phyloP scores from a whole-genome alignment of 257 asterid genomes.

The Penstemon barbatus region DNA sequence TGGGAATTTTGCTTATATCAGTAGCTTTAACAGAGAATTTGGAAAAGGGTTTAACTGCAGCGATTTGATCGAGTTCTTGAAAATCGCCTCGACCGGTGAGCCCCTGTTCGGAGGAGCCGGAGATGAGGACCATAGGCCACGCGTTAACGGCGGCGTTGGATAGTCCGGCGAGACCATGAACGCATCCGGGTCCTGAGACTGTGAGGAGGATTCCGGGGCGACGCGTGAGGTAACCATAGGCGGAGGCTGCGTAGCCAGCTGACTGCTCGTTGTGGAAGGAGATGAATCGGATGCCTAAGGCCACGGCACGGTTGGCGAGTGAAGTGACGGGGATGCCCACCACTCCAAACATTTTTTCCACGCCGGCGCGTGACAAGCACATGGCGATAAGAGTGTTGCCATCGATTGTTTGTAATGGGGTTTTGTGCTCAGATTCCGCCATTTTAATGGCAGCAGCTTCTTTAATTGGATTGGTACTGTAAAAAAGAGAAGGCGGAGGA shows the following conservation, averaged over 20 bases:
- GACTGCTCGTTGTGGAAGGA: constrained; percentile 97
- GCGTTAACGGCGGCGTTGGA: constrained; percentile 77
- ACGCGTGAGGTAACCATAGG: constrained; percentile 89
- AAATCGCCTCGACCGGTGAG: constrained; percentile 75
- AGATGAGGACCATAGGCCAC: constrained; percentile 87
- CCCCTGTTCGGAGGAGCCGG: constrained; percentile 90
- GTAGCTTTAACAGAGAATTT: constrained; percentile 76
- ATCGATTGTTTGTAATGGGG: constrained; percentile 36
- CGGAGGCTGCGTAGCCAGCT: constrained; percentile 97
- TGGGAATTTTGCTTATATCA: constrained; percentile 54
- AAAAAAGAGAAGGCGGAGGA: too few relatives aligned
- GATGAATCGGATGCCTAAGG: constrained; percentile 77
- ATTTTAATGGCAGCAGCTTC: constrained; percentile 21
- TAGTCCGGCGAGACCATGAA: constrained; percentile 90
- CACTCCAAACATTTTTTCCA: constrained; percentile 78
- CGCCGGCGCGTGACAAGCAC: constrained; percentile 70
- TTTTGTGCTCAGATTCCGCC: constrained; percentile 42
- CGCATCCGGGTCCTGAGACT: constrained; percentile 95
- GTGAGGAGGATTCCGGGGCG: constrained; percentile 88
- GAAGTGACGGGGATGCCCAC: constrained; percentile 92
- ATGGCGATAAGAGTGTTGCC: constrained; percentile 73
- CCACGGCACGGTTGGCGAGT: constrained; percentile 72
- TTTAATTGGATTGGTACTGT: too few relatives aligned
- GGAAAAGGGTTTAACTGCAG: constrained; percentile 73
- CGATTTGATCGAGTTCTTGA: constrained; percentile 85